Evolutionary conservation across 1,284 basidiomycete species (phyloP).

Genomic region (Retiboletus flavoniger): DNA sequence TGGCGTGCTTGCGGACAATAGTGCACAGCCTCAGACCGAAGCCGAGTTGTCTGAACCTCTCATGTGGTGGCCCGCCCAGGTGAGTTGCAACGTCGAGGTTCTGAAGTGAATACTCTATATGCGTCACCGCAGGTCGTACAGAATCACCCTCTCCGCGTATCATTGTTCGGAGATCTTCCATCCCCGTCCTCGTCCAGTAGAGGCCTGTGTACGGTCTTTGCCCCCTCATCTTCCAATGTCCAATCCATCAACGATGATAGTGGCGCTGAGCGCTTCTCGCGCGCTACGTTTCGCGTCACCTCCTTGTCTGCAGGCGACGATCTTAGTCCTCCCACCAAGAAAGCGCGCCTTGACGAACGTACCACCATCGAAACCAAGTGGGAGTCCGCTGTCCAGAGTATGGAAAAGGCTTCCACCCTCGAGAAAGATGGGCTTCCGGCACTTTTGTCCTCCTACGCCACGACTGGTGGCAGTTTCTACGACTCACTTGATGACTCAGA

Average conservation of each 20-base stretch:
- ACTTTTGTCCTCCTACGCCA: conserved; percentile 36
- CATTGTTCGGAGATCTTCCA: conserved; percentile 32
- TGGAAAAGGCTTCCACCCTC: conserved; percentile 35
- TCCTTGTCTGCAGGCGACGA: conserved; percentile 24
- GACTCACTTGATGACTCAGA: conserved; percentile 28
- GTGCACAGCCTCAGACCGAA: conserved; percentile 18
- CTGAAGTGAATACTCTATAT: conserved; percentile 9
- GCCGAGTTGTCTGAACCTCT: conserved; percentile 19
- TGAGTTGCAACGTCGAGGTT: conserved; percentile 24
- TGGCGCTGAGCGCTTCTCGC: conserved; percentile 29
- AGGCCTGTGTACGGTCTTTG: conserved; percentile 29
- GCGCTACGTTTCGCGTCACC: conserved; percentile 26
- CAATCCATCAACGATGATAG: conserved; percentile 20
- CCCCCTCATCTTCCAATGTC: conserved; percentile 23
- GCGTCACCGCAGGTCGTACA: conserved; percentile 25
- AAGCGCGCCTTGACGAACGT: conserved; percentile 35
- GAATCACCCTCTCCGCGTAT: conserved; percentile 30
- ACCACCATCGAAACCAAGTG: conserved; percentile 32
- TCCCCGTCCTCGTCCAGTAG: conserved; percentile 26
- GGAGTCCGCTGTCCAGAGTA: conserved; percentile 40
- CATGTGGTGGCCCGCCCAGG: conserved; percentile 55
- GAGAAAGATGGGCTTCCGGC: conserved; percentile 46
- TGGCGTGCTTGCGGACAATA: conserved; percentile 31
- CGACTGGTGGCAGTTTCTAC: conserved; percentile 21
- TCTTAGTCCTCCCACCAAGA: conserved; percentile 42